Evolutionary conservation across 2,329 filamentous ascomycete genomes (phyloP), one percentile per base, ranked within the genome.

Genomic region (Arthrobotrys conoides): DNA sequence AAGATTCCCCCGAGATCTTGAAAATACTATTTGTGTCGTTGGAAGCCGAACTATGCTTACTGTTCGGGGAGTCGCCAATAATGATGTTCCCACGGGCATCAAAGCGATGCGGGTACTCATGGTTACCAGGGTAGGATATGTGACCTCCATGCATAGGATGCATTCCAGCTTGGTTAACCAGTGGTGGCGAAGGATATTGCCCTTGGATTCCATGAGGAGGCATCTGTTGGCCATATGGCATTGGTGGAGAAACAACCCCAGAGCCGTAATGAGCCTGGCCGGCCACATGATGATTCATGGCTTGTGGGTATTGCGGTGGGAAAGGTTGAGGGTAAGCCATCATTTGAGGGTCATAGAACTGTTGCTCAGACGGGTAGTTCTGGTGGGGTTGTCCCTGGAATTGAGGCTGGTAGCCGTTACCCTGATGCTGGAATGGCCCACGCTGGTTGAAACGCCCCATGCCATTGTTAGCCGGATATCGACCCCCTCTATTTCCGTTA

Each of bases 391-490:
- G 68, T 33, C 53, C 48, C 8, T 55, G 75, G 18, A 61, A 78
- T 20, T 53, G 63, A 16, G 67, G 38, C 9, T 51, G 53, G n/a
- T 48, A 44, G 20, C 57, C 71, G 18, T 65, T 68, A 14, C 63
- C 75, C 27, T 71, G 63, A 3, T 49, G 67, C 8, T 55, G 44
- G 30, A 78, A 78, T 18, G 33, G 22, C 30, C 55, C 44, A 8
- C 68, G 61, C 14, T 78, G 51, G 55, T 78, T 78, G 55, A 78
- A 78, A 30, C 75, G 75, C 1, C 61, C 68, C 16, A 53, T 69
- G 22, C 30, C 44, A 41, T 68, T 71, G 41, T 68, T 71, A 9
- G 51, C 44, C 38, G 49, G 67, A 44, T 72, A 72, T 24, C 75
- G 30, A 30, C 30, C 59, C 5, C 61, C 63, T 41, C 75, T 46